Conservation (phyloP, 495 filamentous ascomycete genomes). For the Hyaloscypha hepaticicola region DNA sequence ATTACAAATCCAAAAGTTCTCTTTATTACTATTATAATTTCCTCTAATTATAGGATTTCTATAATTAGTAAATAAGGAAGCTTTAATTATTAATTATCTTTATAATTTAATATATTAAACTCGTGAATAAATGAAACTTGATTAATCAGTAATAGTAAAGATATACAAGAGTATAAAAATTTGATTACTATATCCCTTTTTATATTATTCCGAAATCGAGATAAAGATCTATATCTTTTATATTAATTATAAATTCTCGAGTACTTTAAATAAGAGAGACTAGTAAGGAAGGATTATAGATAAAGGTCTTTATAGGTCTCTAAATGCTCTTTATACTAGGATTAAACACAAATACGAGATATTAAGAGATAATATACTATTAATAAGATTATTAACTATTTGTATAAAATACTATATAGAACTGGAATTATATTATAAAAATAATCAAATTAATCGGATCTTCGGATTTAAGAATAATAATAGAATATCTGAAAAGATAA, state of each 20-base stretch:
- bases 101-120: conserved; percentile 3
- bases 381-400: conserved; percentile 18
- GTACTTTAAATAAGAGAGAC: conserved; percentile 8
- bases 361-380: not conserved
- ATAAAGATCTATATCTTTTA: conserved; percentile 11
- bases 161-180: conserved; percentile 11
- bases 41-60: too few relatives aligned
- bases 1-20: not conserved
- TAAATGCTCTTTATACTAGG: conserved; percentile 10
- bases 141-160: conserved; percentile 4
- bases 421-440: conserved; percentile 5
- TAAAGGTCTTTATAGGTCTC: conserved; percentile 10
- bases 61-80: too few relatives aligned
- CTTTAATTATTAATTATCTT: too few relatives aligned
- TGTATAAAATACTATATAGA: conserved; percentile 12
- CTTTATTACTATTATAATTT: too few relatives aligned
- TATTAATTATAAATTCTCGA: conserved; percentile 1
- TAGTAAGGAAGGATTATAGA: conserved; percentile 14
- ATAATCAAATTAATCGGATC: too few relatives aligned
- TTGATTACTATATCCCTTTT: conserved; percentile 3
- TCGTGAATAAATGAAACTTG: conserved; percentile 1
- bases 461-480: too few relatives aligned
- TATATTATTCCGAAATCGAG: not conserved
- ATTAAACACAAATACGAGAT: conserved; percentile 12
- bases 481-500: too few relatives aligned